Conservation (phyloP, 2,329 filamentous ascomycete genomes). For the Aspergillus caelatus region DNA sequence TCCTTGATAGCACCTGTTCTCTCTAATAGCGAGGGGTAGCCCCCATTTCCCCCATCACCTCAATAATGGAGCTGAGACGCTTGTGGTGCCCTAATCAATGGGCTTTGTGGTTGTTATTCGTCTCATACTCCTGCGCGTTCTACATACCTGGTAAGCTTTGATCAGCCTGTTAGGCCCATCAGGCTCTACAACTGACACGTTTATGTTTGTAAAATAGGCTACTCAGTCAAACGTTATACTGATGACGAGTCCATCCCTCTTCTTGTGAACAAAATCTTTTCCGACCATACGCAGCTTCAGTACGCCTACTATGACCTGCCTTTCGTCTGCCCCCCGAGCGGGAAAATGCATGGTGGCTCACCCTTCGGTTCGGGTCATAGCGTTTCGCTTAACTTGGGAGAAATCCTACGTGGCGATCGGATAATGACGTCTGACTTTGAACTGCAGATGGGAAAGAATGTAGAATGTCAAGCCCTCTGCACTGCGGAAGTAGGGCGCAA, state of each 20-base stretch:
- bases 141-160: conserved; percentile 75
- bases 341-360: conserved; percentile 65
- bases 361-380: conserved; percentile 74
- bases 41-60: conserved; percentile 7
- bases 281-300: conserved; percentile 85
- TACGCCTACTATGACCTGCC: conserved; percentile 89
- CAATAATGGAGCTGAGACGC: conserved; percentile 19
- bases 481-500: conserved; percentile 65
- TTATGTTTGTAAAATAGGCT: conserved; percentile 58
- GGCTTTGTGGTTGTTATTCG: conserved; percentile 50
- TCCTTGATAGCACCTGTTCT: conserved; percentile 7
- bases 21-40: conserved; percentile 14
- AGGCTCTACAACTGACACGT: conserved; percentile 14
- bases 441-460: conserved; percentile 74
- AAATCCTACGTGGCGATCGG: conserved; percentile 83
- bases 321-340: conserved; percentile 80
- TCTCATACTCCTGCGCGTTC: conserved; percentile 66
- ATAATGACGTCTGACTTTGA: conserved; percentile 85
- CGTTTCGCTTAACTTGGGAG: conserved; percentile 80
- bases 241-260: conserved; percentile 77
- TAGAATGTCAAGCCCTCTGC: conserved; percentile 73
- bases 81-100: conserved; percentile 22
- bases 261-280: conserved; percentile 91
- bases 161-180: background rate
- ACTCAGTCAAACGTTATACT: conserved; percentile 79